These are phyloP conservation scores for Petasospora fabianii DNA, from an alignment of 1,139 yeast species.

Conservation along the genomic window DNA sequence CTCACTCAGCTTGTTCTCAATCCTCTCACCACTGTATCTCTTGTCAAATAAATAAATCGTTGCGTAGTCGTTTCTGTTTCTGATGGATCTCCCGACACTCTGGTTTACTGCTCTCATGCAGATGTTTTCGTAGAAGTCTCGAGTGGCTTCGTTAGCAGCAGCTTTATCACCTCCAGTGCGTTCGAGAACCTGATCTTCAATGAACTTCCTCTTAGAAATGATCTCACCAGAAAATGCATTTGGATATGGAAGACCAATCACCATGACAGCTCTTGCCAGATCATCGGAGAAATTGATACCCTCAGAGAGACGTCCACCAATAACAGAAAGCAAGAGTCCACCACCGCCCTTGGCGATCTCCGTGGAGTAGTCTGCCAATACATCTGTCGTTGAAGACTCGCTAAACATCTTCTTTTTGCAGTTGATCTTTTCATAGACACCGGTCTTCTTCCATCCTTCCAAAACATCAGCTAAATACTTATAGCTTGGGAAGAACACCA, in stretches of 20 bases:
- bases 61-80: slow-evolving; percentile 82
- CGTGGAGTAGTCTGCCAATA: slow-evolving; percentile 49
- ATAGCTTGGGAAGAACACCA: slow-evolving; percentile 84
- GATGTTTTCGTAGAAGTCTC: slow-evolving; percentile 67
- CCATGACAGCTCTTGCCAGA: slow-evolving; percentile 79
- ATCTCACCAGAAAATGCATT: slow-evolving; percentile 82
- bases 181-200: slow-evolving; percentile 43
- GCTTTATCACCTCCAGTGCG: slow-evolving; percentile 26
- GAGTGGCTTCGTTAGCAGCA: slow-evolving; percentile 30
- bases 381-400: slow-evolving; percentile 51
- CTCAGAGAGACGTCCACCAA: slow-evolving; percentile 92
- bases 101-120: slow-evolving; percentile 94
- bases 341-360: slow-evolving; percentile 39
- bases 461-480: slow-evolving; percentile 55
- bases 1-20: slow-evolving; percentile 62
- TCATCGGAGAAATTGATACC: slow-evolving; percentile 90
- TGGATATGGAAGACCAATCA: slow-evolving; percentile 91
- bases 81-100: slow-evolving; percentile 87
- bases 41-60: slow-evolving; percentile 67
- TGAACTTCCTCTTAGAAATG: slow-evolving; percentile 64
- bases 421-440: slow-evolving; percentile 35
- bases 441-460: slow-evolving; percentile 45
- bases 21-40: slow-evolving; percentile 48
- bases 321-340: slow-evolving; percentile 76
- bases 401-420: slow-evolving; percentile 44